Percentiles rank a stretch among this genome's conserved stretches.
phyloP scores from a whole-genome alignment of 805 yeast species.

The Metschnikowia anglica region DNA sequence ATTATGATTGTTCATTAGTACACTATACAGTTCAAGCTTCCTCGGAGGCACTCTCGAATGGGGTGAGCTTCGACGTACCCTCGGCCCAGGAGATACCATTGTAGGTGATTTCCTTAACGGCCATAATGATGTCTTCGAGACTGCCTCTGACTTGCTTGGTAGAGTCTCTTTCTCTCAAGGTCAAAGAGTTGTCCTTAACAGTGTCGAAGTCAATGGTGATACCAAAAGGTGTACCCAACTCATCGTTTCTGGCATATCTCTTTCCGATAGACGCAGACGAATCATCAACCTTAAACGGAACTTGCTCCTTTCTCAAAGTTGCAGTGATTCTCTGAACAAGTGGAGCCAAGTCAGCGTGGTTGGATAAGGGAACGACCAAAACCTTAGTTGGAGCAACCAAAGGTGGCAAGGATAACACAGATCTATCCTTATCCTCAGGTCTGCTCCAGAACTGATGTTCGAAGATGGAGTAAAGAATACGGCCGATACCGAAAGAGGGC shows the following conservation, averaged over 20 bases:
- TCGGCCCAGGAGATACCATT: constrained; percentile 78
- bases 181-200: constrained; percentile 80
- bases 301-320: constrained; percentile 71
- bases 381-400: constrained; percentile 97
- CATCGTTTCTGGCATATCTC: constrained; percentile 97
- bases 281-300: constrained; percentile 95
- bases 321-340: constrained; percentile 67
- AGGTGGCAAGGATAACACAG: constrained; percentile 88
- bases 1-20: not conserved
- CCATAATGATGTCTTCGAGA: constrained; percentile 62
- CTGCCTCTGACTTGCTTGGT: constrained; percentile 96
- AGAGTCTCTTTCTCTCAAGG: constrained; percentile 95
- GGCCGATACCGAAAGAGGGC: constrained; percentile 99
- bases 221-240: constrained; percentile 98
- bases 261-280: constrained; percentile 97
- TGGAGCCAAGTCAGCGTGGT: constrained; percentile 76
- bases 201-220: constrained; percentile 95
- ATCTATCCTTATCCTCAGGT: constrained; percentile 83
- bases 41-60: constrained; percentile 52
- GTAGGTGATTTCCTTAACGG: constrained; percentile 75
- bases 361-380: constrained; percentile 88
- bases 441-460: constrained; percentile 96
- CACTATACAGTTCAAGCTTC: constrained; percentile 12
- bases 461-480: constrained; percentile 87
- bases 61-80: constrained; percentile 70